Percentiles rank a stretch among this genome's conserved stretches.
phyloP scores from a whole-genome alignment of 2,329 filamentous ascomycete genomes.

The Lecanosticta acicola region DNA sequence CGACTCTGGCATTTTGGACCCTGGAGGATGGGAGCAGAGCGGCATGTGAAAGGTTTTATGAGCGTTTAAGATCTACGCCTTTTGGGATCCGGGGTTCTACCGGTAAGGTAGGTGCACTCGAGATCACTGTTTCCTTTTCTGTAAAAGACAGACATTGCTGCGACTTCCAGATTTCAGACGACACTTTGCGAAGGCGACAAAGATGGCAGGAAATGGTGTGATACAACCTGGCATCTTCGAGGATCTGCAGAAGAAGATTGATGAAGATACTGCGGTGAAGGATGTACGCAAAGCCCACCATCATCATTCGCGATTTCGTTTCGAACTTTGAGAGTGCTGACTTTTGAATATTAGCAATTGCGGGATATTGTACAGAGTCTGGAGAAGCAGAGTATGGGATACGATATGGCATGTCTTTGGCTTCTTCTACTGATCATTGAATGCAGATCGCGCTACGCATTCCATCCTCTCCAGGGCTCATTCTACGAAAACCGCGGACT shows the following conservation, averaged over 20 bases:
- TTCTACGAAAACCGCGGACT: constrained; percentile 65
- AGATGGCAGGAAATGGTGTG: no score
- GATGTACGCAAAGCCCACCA: constrained; percentile 56
- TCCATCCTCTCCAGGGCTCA: constrained; percentile 84
- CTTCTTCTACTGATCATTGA: no score
- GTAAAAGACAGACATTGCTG: no score
- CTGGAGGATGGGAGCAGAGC: constrained; percentile 9
- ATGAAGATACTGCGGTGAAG: constrained; percentile 74
- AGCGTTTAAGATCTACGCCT: no score
- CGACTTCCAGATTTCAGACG: no score
- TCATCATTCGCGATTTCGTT: constrained; percentile 7
- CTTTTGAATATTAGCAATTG: constrained; percentile 51
- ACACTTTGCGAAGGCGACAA: no score
- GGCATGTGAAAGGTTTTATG: constrained; percentile 1
- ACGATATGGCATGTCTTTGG: no score
- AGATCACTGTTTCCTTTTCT: no score
- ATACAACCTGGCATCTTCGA: constrained; percentile 61
- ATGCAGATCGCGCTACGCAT: constrained; percentile 66
- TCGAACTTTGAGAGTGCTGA: background rate
- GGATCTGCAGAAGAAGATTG: constrained; percentile 79
- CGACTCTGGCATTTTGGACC: background rate
- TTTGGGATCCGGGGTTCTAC: no score
- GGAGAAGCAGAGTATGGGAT: constrained; percentile 52
- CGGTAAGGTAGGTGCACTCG: no score
- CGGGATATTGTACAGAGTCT: constrained; percentile 74